phyloP scores from a whole-genome alignment of 1,139 yeast species.

The Suhomyces terraborum region DNA sequence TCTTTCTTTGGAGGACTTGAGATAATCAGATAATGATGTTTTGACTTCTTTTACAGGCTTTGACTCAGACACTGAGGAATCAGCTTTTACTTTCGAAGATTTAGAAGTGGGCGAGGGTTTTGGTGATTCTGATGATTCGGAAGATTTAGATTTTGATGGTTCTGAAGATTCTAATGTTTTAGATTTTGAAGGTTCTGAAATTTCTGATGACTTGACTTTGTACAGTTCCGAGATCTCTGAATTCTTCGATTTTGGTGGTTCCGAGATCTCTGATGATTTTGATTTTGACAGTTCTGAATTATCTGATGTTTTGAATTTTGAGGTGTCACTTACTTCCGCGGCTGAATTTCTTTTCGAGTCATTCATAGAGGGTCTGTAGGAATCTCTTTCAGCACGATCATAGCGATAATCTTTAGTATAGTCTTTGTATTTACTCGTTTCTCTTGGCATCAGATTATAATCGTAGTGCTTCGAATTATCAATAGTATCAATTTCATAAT shows the following conservation, averaged over 20 bases:
- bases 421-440: neutral
- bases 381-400: neutral
- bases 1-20: conserved; percentile 16
- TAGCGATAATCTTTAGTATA: neutral
- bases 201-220: neutral
- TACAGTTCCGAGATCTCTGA: too few relatives aligned
- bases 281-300: neutral
- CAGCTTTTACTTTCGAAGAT: neutral
- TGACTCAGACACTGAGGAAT: neutral
- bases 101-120: neutral
- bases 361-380: neutral
- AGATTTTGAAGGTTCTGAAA: neutral
- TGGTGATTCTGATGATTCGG: too few relatives aligned
- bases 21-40: conserved; percentile 21
- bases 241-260: neutral
- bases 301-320: neutral
- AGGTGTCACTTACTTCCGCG: neutral
- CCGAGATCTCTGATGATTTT: too few relatives aligned
- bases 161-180: too few relatives aligned
- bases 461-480: neutral
- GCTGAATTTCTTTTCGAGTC: neutral
- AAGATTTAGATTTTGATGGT: neutral
- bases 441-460: neutral
- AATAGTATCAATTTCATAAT: conserved; percentile 8
- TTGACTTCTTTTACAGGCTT: conserved; percentile 3